Evolutionary conservation across 352 stramenopile genomes (phyloP), one percentile per base, ranked within the genome.

Genomic region (Globisporangium splendens): DNA sequence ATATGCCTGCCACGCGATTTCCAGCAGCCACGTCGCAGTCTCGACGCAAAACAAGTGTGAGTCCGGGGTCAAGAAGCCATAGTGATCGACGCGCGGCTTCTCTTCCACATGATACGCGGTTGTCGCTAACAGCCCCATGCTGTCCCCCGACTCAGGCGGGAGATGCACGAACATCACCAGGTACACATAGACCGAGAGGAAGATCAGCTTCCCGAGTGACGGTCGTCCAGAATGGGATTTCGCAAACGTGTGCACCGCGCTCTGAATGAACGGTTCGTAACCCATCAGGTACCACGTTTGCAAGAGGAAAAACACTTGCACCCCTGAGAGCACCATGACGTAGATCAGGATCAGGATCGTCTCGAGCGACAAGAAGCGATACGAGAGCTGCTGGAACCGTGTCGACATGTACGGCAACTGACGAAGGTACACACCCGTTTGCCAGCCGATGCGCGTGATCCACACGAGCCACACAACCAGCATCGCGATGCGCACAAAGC

Each of bases 11-110:
- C 83, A 95, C 21, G 88, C 80, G 10, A 95, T 59, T 51, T 96
- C 86, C 22, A 95, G 61, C 21, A 96, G 50, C 81, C 81, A 93
- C 28, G 73, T 73, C 15, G 88, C 79, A 2, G 88, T 93, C 69
- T 96, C 84, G 24, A 96, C 83, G 54, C 88, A 96, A 61, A 96
- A 95, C 13, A 95, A 63, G 57, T 88, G 86, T 10, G 79, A 88
- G 48, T 91, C 76, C 2, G 83, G 66, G 4, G 77, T 77, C 2
- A 89, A 60, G 38, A 86, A 89, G 28, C 79, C 78, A 18, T 88
- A 89, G 14, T 69, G 70, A 39, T 90, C 77, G 20, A 86, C 54
- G 14, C 75, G 72, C 49, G 80, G 76, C 21, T 71, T 73, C 44
- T 92, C 79, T 51, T 91, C 66, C 12, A 93, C 71, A 38, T 91